Evolutionary conservation across 2,329 filamentous ascomycete genomes (phyloP).

Genomic region (Penicillium sp.): DNA sequence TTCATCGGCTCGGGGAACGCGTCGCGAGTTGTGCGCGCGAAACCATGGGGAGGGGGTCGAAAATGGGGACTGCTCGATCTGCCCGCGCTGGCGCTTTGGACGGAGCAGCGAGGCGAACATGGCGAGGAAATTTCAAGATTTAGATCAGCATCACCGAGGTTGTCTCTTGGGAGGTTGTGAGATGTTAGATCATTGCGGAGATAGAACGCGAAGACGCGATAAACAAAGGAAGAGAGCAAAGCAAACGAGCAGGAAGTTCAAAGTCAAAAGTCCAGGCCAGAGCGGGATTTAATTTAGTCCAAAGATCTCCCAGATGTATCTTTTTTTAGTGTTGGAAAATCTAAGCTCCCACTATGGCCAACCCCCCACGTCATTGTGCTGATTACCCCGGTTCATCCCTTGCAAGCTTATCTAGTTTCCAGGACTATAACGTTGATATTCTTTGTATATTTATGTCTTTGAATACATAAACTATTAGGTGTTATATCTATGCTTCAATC

Average conservation of each 20-base stretch:
- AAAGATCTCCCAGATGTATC: neutral
- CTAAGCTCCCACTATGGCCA: neutral
- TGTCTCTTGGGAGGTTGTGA: neutral
- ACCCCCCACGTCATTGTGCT: slow-evolving; percentile 5
- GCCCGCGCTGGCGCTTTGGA: slow-evolving; percentile 16
- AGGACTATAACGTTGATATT: neutral
- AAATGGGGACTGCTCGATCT: slow-evolving; percentile 16
- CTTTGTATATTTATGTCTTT: neutral
- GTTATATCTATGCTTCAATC: neutral
- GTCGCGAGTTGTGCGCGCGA: slow-evolving; percentile 5
- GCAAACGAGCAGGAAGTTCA: neutral
- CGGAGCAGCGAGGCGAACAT: slow-evolving; percentile 24
- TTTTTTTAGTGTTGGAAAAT: neutral
- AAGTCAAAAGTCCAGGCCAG: neutral
- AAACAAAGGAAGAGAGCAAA: neutral
- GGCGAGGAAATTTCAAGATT: slow-evolving; percentile 1
- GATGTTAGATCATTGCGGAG: slow-evolving; percentile 4
- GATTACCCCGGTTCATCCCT: neutral
- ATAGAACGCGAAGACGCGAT: neutral
- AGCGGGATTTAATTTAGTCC: slow-evolving; percentile 5
- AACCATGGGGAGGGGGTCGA: slow-evolving; percentile 17
- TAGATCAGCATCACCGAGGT: slow-evolving; percentile 10
- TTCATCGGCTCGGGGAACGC: slow-evolving; percentile 6
- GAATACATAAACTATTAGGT: too few relatives aligned
- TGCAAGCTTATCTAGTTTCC: neutral